Evolutionary conservation across 1,284 basidiomycete genomes (phyloP).

Genomic region (Gymnopus androsaceus): DNA sequence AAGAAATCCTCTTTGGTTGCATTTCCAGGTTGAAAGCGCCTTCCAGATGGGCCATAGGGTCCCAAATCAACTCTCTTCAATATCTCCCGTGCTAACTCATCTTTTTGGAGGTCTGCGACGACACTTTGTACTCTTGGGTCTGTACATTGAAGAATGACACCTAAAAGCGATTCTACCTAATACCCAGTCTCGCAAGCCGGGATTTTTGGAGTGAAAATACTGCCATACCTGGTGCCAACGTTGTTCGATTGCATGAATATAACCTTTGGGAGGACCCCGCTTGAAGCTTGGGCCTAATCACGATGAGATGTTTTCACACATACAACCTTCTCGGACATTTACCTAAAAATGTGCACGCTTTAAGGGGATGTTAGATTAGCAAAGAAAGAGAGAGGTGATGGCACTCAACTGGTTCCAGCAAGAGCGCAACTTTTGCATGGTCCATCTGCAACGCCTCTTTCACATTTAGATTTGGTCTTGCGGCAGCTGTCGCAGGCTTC

Average conservation of each 20-base stretch:
- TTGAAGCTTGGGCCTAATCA: constrained; percentile 75
- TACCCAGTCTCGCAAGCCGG: too few relatives aligned
- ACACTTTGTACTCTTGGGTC: constrained; percentile 72
- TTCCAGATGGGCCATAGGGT: constrained; percentile 72
- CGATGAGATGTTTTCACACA: constrained; percentile 1
- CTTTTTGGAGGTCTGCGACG: constrained; percentile 67
- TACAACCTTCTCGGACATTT: background rate
- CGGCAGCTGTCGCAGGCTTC: constrained; percentile 56
- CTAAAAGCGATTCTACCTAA: constrained; percentile 84
- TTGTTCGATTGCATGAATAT: constrained; percentile 88
- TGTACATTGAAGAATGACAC: constrained; percentile 72
- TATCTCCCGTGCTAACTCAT: constrained; percentile 72
- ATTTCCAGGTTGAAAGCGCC: constrained; percentile 49
- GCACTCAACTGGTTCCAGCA: constrained; percentile 58
- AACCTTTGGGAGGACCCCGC: constrained; percentile 86
- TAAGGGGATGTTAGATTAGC: background rate
- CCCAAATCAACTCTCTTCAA: constrained; percentile 72
- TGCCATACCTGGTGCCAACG: constrained; percentile 86
- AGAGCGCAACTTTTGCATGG: constrained; percentile 71
- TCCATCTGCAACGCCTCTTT: constrained; percentile 54
- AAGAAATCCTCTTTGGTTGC: constrained; percentile 71
- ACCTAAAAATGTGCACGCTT: constrained; percentile 19
- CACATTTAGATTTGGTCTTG: constrained; percentile 86
- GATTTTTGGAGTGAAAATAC: too few relatives aligned
- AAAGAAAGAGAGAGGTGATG: constrained; percentile 5